Conservation (phyloP, 495 filamentous ascomycete species). For the Talaromyces wortmannii region DNA sequence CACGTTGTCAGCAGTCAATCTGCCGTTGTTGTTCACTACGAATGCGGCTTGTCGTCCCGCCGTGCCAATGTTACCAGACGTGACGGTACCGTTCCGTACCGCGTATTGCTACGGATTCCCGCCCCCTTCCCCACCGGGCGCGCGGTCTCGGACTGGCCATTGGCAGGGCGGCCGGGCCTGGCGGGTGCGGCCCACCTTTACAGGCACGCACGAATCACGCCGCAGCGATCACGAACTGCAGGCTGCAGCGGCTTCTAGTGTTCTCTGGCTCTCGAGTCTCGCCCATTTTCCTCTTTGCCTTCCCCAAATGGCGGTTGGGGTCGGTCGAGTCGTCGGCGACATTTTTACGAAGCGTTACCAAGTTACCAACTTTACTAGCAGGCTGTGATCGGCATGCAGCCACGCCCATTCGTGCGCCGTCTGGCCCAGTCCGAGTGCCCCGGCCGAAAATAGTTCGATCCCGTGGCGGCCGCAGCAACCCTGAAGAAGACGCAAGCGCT, state of each 20-base stretch:
- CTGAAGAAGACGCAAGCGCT: background rate
- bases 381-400: background rate
- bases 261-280: too few species aligned
- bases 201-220: background rate
- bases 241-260: background rate
- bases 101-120: too few species aligned
- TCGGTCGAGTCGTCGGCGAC: background rate
- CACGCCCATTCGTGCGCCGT: background rate
- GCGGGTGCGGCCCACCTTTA: background rate
- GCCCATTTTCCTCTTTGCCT: background rate
- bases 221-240: background rate
- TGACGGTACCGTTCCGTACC: too few species aligned
- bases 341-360: background rate
- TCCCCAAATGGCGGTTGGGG: background rate
- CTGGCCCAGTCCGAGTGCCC: too few species aligned
- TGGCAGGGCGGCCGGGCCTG: too few species aligned
- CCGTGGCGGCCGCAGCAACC: background rate
- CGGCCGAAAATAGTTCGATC: background rate
- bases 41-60: too few species aligned
- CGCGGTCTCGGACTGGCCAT: too few species aligned
- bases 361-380: background rate
- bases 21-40: background rate
- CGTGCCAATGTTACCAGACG: too few species aligned
- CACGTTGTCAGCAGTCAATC: background rate
- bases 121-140: too few species aligned